Percentiles rank a stretch among this genome's conserved stretches.
These are phyloP conservation scores for Imleria badia DNA, from an alignment of 768 basidiomycete genomes.

Conservation along the genomic window DNA sequence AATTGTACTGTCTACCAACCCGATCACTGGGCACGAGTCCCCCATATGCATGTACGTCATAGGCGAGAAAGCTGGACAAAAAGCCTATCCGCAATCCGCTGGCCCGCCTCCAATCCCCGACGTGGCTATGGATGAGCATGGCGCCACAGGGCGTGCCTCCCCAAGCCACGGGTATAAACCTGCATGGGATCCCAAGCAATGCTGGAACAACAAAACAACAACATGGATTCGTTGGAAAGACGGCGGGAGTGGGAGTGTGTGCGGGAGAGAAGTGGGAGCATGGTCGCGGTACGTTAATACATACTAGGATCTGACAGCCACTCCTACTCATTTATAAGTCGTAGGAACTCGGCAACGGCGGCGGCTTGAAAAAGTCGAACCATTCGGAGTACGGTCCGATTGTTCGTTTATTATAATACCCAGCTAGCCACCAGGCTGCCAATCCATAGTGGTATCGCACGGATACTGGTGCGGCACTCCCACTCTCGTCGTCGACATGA, in stretches of 20 bases:
- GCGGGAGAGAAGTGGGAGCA: slow-evolving; percentile 45
- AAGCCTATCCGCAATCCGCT: slow-evolving; percentile 43
- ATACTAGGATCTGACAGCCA: too few species aligned
- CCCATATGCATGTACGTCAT: slow-evolving; percentile 73
- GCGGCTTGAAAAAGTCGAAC: too few species aligned
- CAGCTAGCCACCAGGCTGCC: too few species aligned
- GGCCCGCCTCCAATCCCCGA: slow-evolving; percentile 31
- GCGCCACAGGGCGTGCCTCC: slow-evolving; percentile 27
- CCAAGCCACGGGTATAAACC: slow-evolving; percentile 22
- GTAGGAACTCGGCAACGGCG: too few species aligned
- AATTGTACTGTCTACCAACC: too few species aligned
- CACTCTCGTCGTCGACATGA: too few species aligned
- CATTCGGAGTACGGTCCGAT: too few species aligned
- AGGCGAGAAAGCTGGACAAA: slow-evolving; percentile 74
- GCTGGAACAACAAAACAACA: slow-evolving; percentile 69
- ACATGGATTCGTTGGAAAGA: slow-evolving; percentile 71
- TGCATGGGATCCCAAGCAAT: slow-evolving; percentile 48
- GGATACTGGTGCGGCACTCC: too few species aligned
- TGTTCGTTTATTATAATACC: too few species aligned
- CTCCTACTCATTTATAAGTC: too few species aligned
- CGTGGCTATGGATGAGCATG: slow-evolving; percentile 24
- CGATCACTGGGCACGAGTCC: too few species aligned
- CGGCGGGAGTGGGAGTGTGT: slow-evolving; percentile 57
- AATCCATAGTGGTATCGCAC: too few species aligned
- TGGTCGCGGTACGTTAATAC: slow-evolving; percentile 37